Percentiles rank a stretch among this genome's conserved stretches.
These are phyloP conservation scores for Polytrichum formosum DNA, from an alignment of 225 moss, liverwort and hornwort species.

Conservation along the genomic window DNA sequence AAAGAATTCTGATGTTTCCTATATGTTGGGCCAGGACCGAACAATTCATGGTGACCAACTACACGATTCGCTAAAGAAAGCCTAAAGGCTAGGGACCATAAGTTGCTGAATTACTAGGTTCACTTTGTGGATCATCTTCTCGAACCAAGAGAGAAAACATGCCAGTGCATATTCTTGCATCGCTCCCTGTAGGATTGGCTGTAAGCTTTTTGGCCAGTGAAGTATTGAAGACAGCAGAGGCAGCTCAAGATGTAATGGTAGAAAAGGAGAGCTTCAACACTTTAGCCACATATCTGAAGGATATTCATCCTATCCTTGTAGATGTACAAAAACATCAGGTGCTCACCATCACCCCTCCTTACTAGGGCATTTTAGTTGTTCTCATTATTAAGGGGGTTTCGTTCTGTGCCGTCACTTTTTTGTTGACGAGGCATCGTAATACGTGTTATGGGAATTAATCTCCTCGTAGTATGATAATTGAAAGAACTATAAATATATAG, in stretches of 20 bases:
- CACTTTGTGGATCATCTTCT: not conserved
- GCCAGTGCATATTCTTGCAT: slow-evolving; percentile 8
- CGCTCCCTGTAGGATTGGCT: slow-evolving; percentile 30
- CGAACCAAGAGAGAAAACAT: not conserved
- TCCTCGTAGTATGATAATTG: too few species aligned
- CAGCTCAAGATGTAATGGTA: slow-evolving; percentile 43
- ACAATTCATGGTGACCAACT: not conserved
- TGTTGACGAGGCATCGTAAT: too few species aligned
- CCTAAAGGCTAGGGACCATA: not conserved
- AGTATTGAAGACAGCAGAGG: slow-evolving; percentile 33
- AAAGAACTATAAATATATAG: too few species aligned
- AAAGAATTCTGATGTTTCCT: not conserved
- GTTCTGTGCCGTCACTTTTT: too few species aligned
- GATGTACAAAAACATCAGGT: slow-evolving; percentile 17
- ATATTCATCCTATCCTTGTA: slow-evolving; percentile 23
- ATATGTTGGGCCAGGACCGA: not conserved
- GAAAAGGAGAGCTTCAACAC: slow-evolving; percentile 38
- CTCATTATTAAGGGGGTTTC: too few species aligned
- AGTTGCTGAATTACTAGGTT: not conserved
- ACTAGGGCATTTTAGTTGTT: too few species aligned
- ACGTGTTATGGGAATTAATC: too few species aligned
- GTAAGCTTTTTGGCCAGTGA: slow-evolving; percentile 25
- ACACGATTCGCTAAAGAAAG: not conserved
- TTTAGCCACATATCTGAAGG: slow-evolving; percentile 27
- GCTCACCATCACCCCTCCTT: not conserved